phyloP scores from a whole-genome alignment of 805 yeast species.

The Jamesozyma hellenica region DNA sequence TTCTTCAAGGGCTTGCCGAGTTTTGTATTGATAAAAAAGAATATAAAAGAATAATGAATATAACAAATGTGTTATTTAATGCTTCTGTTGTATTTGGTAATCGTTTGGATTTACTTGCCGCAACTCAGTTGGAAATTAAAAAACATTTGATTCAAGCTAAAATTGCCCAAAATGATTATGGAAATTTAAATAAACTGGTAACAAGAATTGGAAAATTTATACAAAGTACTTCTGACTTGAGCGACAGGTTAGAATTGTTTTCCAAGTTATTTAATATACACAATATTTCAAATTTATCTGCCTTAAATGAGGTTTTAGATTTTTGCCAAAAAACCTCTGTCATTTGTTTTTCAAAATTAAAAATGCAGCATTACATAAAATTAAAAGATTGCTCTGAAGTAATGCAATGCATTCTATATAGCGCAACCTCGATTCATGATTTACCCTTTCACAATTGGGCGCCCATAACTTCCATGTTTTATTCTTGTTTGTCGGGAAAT shows the following conservation, averaged over 20 bases:
- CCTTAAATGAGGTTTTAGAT: conserved; percentile 7
- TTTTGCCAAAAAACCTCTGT: conserved; percentile 10
- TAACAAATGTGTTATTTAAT: conserved; percentile 24
- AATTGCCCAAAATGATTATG: conserved; percentile 1
- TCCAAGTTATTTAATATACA: conserved; percentile 16
- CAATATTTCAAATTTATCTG: conserved; percentile 4
- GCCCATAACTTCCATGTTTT: conserved; percentile 16
- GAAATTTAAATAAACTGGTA: conserved; percentile 1
- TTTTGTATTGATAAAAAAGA: conserved; percentile 13
- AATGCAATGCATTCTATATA: conserved; percentile 19
- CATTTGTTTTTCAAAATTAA: conserved; percentile 10
- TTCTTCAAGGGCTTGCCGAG: conserved; percentile 10
- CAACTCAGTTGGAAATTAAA: conserved; percentile 9
- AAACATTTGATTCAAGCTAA: conserved; percentile 8
- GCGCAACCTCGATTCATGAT: conserved; percentile 3
- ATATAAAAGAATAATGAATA: conserved; percentile 18
- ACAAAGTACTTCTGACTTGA: conserved; percentile 5
- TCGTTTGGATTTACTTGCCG: conserved; percentile 7
- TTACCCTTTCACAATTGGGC: conserved; percentile 14
- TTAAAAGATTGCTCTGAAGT: conserved; percentile 18
- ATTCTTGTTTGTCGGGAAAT: conserved; percentile 4
- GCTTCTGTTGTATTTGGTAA: conserved; percentile 13
- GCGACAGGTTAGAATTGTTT: conserved; percentile 11
- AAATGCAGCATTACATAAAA: conserved; percentile 4
- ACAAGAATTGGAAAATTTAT: conserved; percentile 18